Percentiles rank a stretch among this genome's conserved stretches.
Evolutionary conservation across 768 basidiomycete species (phyloP).

Genomic region (Trametes coccinea): DNA sequence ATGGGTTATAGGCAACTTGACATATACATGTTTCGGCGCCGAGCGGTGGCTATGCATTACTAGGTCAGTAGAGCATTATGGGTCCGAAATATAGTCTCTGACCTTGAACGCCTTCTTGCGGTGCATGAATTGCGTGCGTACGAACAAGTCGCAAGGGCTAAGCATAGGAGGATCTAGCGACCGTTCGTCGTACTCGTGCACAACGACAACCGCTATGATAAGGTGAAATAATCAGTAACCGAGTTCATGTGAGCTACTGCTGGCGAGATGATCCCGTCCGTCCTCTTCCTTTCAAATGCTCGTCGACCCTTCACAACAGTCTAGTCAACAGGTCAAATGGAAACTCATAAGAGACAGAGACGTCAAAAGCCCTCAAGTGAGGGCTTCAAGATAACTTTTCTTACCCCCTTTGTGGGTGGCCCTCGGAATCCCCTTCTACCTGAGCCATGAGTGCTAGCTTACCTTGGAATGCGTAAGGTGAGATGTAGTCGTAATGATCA

Average conservation of each 20-base stretch:
- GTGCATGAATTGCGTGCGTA: neutral
- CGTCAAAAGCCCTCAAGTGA: no score
- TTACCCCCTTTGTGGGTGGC: no score
- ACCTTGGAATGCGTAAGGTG: slow-evolving; percentile 9
- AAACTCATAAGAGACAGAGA: no score
- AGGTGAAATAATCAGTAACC: neutral
- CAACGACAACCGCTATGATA: slow-evolving; percentile 9
- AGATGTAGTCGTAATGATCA: slow-evolving; percentile 7
- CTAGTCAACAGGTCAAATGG: no score
- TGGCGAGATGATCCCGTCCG: no score
- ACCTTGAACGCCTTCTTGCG: slow-evolving; percentile 11
- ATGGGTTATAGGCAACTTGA: slow-evolving; percentile 11
- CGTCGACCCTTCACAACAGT: no score
- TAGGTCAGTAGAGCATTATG: neutral
- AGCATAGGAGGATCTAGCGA: slow-evolving; percentile 20
- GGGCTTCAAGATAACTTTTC: no score
- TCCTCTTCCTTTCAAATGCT: no score
- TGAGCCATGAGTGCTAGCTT: neutral
- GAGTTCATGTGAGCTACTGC: neutral
- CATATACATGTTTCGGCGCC: slow-evolving; percentile 15
- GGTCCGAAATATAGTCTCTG: neutral
- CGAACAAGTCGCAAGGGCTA: slow-evolving; percentile 11
- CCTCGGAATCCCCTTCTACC: no score
- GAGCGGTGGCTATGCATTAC: slow-evolving; percentile 5
- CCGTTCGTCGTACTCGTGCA: slow-evolving; percentile 22